Percentiles rank a stretch among this genome's conserved stretches.
phyloP scores from a whole-genome alignment of 2,329 filamentous ascomycete genomes.

The Stachybotrys elegans region DNA sequence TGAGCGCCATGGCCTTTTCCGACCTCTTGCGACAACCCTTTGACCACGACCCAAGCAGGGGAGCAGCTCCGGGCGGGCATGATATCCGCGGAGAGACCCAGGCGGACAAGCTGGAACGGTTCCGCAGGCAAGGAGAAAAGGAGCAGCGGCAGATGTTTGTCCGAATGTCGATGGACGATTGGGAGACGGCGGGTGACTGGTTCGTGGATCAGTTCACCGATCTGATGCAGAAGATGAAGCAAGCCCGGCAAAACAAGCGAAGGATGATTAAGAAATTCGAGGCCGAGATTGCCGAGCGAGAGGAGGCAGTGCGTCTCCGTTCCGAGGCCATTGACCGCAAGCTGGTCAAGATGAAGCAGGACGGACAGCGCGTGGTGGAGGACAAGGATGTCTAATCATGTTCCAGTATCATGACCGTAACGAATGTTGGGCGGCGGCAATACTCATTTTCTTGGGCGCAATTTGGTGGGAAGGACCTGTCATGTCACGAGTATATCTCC shows the following conservation, averaged over 20 bases:
- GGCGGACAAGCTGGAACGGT: slow-evolving; percentile 44
- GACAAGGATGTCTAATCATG: slow-evolving; percentile 24
- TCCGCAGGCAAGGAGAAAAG: slow-evolving; percentile 36
- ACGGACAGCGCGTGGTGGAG: slow-evolving; percentile 52
- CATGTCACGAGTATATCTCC: too few species aligned
- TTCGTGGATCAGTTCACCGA: slow-evolving; percentile 49
- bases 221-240: slow-evolving; percentile 42
- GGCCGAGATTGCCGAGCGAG: slow-evolving; percentile 47
- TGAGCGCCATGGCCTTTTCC: slow-evolving; percentile 49
- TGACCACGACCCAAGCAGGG: slow-evolving; percentile 50
- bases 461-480: too few species aligned
- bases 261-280: slow-evolving; percentile 46
- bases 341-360: slow-evolving; percentile 48
- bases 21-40: slow-evolving; percentile 48
- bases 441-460: too few species aligned
- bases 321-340: slow-evolving; percentile 51
- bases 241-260: slow-evolving; percentile 45
- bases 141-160: slow-evolving; percentile 48
- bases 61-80: slow-evolving; percentile 29
- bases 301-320: slow-evolving; percentile 48
- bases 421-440: too few species aligned
- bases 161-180: slow-evolving; percentile 49
- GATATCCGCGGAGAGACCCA: slow-evolving; percentile 35
- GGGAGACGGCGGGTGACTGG: slow-evolving; percentile 57
- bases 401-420: too few species aligned